Percentiles rank a stretch among this genome's conserved stretches.
phyloP scores from a whole-genome alignment of 2,329 filamentous ascomycete genomes.

The Penicillium sclerotigenum region DNA sequence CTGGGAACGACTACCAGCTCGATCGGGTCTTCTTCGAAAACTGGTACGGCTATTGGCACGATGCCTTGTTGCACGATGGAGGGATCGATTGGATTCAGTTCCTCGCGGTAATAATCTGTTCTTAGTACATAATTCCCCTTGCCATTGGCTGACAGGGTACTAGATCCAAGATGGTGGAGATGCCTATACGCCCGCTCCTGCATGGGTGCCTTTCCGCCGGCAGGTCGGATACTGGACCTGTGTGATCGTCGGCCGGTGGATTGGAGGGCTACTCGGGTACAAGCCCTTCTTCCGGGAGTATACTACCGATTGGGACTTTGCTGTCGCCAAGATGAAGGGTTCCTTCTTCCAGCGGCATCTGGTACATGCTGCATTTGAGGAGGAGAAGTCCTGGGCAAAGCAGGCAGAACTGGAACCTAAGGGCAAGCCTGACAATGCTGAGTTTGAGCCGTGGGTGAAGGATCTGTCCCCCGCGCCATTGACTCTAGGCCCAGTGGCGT shows the following conservation, averaged over 20 bases:
- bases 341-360: not conserved
- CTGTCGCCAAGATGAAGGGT: conserved; percentile 9
- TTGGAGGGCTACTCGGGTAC: conserved; percentile 10
- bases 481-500: not conserved
- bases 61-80: conserved; percentile 12
- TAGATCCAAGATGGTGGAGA: conserved; percentile 15
- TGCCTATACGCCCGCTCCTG: conserved; percentile 5
- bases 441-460: not conserved
- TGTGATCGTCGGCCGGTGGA: conserved; percentile 10
- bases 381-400: not conserved
- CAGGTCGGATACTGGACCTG: not conserved
- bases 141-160: not conserved
- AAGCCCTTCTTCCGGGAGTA: conserved; percentile 13
- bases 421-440: not conserved
- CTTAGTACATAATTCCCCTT: not conserved
- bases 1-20: conserved; percentile 13
- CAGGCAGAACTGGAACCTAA: not conserved
- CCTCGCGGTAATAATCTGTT: not conserved
- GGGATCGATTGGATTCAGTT: conserved; percentile 14
- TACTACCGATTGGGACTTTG: conserved; percentile 14
- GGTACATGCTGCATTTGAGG: no score
- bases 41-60: conserved; percentile 20
- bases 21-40: conserved; percentile 18
- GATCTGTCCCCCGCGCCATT: not conserved
- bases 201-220: conserved; percentile 13